Evolutionary conservation across 805 yeast species (phyloP), one percentile per base, ranked within the genome.

Genomic region (Saccharomycopsis fibuligera): DNA sequence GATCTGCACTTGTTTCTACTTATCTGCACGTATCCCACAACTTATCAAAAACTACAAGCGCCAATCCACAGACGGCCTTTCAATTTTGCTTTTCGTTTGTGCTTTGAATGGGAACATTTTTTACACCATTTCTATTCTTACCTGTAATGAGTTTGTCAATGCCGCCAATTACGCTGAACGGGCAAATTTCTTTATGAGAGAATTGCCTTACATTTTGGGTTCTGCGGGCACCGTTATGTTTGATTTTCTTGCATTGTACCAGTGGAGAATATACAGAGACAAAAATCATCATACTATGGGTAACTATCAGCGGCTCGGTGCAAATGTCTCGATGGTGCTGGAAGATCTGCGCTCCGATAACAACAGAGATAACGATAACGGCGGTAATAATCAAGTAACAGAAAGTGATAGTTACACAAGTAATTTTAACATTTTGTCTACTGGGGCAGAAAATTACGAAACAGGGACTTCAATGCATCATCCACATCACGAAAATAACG

Each of bases 11-110:
- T 56, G 65, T 3, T 78, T 86, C 45, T 90, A 91, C 60, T 73
- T 88, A 41, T 68, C 80, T 10, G 86, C 96, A 2, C 73, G 98
- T 51, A 63, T 88, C 42, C 98, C 98, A 1, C 98, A 90, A 61
- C 68, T 90, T 44, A 67, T 75, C 60, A 87, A 86, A 62, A 91
- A 91, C 65, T 83, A 78, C 61, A 58, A 68, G 45, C 70, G 96
- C 35, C 85, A 86, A 61, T 86, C 96, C 1, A 95, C 95, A 0
- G 83, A 84, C 27, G 97, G 96, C 2, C 70, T 89, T 2, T 85
- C 96, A 1, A 87, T 95, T 21, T 64, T 86, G 41, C 68, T 90
- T 23, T 91, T 90, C 62, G 77, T 77, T 9, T 79, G 93, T 22
- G 95, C 96, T 1, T 68, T 90, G 43, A 49, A 78, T 24, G 96